A percentile compares a stretch with the other conserved stretches of the same genome.
phyloP scores from a whole-genome alignment of 2,329 filamentous ascomycete genomes.

The Whalleya microplaca region DNA sequence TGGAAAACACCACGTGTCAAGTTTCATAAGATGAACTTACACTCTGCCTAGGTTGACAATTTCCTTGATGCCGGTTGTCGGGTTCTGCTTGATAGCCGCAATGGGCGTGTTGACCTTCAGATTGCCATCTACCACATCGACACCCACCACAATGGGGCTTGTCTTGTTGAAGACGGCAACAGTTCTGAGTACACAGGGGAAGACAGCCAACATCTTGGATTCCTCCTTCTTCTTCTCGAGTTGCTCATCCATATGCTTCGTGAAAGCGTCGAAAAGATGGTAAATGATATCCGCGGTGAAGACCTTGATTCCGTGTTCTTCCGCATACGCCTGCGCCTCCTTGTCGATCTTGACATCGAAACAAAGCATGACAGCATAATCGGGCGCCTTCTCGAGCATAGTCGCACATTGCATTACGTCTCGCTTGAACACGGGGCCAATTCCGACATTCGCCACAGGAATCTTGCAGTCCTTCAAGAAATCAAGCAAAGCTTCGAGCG shows the following conservation, averaged over 20 bases:
- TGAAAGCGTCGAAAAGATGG: slow-evolving; percentile 96
- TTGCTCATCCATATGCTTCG: slow-evolving; percentile 87
- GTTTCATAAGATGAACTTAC: slow-evolving; percentile 58
- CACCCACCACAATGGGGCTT: slow-evolving; percentile 89
- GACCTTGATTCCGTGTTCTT: slow-evolving; percentile 94
- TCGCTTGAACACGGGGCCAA: slow-evolving; percentile 96
- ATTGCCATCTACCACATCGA: slow-evolving; percentile 91
- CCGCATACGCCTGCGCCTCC: slow-evolving; percentile 87
- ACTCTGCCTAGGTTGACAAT: slow-evolving; percentile 87
- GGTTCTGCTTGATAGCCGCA: slow-evolving; percentile 80
- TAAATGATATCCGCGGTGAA: slow-evolving; percentile 99
- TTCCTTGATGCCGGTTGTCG: slow-evolving; percentile 80
- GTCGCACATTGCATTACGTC: slow-evolving; percentile 94
- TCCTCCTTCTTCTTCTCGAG: slow-evolving; percentile 94
- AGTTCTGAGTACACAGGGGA: slow-evolving; percentile 88
- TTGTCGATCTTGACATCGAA: slow-evolving; percentile 99
- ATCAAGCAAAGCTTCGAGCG: slow-evolving; percentile 91
- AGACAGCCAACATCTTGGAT: slow-evolving; percentile 92
- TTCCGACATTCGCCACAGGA: slow-evolving; percentile 94
- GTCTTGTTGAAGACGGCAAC: slow-evolving; percentile 99
- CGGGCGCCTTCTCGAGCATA: slow-evolving; percentile 94
- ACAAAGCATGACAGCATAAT: slow-evolving; percentile 98
- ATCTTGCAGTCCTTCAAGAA: slow-evolving; percentile 97
- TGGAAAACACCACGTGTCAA: not conserved
- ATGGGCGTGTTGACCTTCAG: slow-evolving; percentile 88